Base-by-base conservation (phyloP, 2,329 filamentous ascomycete species). In the Didymella segeticola region DNA sequence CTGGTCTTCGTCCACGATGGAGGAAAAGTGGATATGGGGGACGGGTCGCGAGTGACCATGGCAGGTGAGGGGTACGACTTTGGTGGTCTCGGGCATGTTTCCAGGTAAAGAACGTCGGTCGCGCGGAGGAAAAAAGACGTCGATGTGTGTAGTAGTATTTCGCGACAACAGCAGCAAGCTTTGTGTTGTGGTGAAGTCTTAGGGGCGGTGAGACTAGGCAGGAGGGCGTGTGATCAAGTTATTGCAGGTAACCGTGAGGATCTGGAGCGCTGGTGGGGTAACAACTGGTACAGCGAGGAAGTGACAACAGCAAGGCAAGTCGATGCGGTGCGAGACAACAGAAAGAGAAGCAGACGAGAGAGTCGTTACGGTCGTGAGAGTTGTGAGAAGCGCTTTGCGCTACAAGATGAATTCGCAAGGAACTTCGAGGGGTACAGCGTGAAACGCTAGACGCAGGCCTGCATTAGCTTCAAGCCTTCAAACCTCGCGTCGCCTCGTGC, bases 31-130 rank as follows among this genome's bases (percentile, higher is more conserved):
- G 68, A 96, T 85, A 75, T 97, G 93, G 6, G 93, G 91, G 47
- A 97, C 92, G 1, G 93, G 93, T 55, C 93, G 87, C 46, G 93
- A 96, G 76, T 97, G 93, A 59, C 93, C 93, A 76, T 97, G 93
- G 76, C 93, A 97, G 62, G 93, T 97, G 74, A 97, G 79, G 51
- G 93, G 93, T 48, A 96, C 91, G 53, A 92, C 91, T 66, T 81
- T 81, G 43, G 78, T 79, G 22, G 79, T 76, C 41, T 77, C 76
- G 17, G 68, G 68, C 68, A 71, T 71, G 14, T 34, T 69, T 53
- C 12, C 38, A 53, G 22, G 43, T 36, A 53, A 47, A 37, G 39
- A 39, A 47, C 36, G 37, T 31, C 33, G 43, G 37, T 41, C 34
- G 51, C 41, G 34, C 9, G 7, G 15, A 45, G 17, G 34, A 41